These are phyloP conservation scores for Immersiella caudata DNA, from an alignment of 495 filamentous ascomycete genomes.

Conservation along the genomic window DNA sequence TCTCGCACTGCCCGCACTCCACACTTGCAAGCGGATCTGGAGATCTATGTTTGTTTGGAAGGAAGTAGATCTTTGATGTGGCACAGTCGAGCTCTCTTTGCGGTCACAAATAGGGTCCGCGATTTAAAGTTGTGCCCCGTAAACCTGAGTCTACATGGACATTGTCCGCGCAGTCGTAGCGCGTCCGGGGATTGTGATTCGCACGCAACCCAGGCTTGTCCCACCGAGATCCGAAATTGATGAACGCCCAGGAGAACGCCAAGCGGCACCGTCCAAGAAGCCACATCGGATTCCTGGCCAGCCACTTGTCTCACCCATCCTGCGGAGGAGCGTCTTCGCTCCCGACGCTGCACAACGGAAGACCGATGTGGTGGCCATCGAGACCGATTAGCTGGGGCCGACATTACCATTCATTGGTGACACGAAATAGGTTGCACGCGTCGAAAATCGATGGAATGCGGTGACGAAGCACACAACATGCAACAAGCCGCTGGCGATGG, in stretches of 20 bases:
- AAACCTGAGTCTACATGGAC: not conserved
- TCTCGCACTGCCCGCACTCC: not conserved
- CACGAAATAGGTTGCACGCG: not conserved
- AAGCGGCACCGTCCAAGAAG: not conserved
- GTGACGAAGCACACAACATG: not conserved
- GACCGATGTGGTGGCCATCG: not conserved
- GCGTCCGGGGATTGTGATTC: not conserved
- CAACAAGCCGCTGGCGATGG: not conserved
- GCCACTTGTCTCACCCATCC: slow-evolving; percentile 7
- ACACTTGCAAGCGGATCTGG: not conserved
- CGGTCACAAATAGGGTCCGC: not conserved
- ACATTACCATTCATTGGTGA: not conserved
- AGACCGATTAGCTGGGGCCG: not conserved
- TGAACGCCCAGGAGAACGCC: slow-evolving; percentile 7
- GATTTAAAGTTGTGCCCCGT: not conserved
- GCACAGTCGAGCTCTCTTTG: not conserved
- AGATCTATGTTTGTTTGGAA: not conserved
- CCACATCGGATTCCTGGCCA: slow-evolving; percentile 1
- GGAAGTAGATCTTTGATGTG: not conserved
- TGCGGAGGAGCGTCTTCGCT: not conserved
- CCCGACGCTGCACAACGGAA: not conserved
- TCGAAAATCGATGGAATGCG: not conserved
- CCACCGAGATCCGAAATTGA: slow-evolving; percentile 8
- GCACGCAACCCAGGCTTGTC: not conserved
- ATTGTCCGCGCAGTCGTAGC: not conserved